Conservation (phyloP, 1,284 basidiomycete species). For the Tremellales sp. region DNA sequence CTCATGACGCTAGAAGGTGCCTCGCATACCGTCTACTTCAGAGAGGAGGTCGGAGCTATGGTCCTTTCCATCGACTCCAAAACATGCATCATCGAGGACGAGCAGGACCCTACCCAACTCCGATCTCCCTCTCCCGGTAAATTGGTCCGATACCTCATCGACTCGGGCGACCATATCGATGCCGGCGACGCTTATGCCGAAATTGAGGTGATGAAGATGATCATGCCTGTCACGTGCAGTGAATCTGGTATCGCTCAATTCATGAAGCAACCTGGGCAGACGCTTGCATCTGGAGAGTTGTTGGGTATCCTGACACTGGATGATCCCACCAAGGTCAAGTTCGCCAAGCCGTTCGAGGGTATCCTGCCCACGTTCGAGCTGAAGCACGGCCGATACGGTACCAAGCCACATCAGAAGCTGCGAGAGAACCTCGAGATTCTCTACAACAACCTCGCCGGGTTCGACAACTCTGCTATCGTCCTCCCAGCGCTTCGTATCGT, state of each 20-base stretch:
- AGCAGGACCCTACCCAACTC: slow-evolving; percentile 98
- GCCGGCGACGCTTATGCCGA: slow-evolving; percentile 97
- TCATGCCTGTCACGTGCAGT: slow-evolving; percentile 93
- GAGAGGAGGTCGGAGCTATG: slow-evolving; percentile 93
- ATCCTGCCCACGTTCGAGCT: slow-evolving; percentile 81
- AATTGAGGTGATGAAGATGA: slow-evolving; percentile 99
- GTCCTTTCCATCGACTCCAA: slow-evolving; percentile 93
- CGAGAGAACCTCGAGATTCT: slow-evolving; percentile 72
- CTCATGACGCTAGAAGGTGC: slow-evolving; percentile 87
- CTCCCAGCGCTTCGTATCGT: slow-evolving; percentile 42
- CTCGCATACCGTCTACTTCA: slow-evolving; percentile 97
- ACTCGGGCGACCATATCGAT: slow-evolving; percentile 94
- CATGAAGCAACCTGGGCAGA: slow-evolving; percentile 96
- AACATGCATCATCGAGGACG: slow-evolving; percentile 98
- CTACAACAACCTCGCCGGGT: slow-evolving; percentile 89
- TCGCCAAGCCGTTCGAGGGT: slow-evolving; percentile 96
- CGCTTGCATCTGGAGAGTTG: slow-evolving; percentile 95
- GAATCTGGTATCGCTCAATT: slow-evolving; percentile 96
- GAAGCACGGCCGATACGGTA: slow-evolving; percentile 75
- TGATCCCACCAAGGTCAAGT: slow-evolving; percentile 94
- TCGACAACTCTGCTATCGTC: slow-evolving; percentile 70
- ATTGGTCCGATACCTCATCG: slow-evolving; percentile 89
- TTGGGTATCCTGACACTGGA: slow-evolving; percentile 96
- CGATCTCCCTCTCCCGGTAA: slow-evolving; percentile 96
- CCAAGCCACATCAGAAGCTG: slow-evolving; percentile 87